These are phyloP conservation scores for Neofusicoccum laricinum DNA, from an alignment of 2,329 filamentous ascomycete species.

Conservation along the genomic window DNA sequence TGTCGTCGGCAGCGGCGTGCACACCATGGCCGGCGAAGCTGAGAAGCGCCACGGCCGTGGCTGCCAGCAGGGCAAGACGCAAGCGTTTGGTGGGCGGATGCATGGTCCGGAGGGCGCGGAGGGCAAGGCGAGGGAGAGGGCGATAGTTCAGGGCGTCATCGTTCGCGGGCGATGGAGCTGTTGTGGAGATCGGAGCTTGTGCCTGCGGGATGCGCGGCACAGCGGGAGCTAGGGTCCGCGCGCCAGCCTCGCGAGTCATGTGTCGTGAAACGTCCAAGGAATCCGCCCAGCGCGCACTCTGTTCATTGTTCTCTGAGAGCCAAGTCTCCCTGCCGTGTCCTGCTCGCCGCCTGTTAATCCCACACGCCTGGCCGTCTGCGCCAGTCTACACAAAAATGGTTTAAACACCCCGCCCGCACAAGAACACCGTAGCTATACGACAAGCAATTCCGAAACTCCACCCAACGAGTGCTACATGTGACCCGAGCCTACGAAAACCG, in stretches of 20 bases:
- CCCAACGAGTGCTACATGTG: neutral
- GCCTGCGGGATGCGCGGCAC: neutral
- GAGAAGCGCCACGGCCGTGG: neutral
- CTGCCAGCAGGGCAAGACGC: neutral
- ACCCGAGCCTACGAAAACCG: constrained; percentile 15
- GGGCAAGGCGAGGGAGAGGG: neutral
- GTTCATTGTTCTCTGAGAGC: neutral
- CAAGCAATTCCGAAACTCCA: neutral
- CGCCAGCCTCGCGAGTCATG: neutral
- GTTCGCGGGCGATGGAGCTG: neutral
- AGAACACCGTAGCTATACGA: neutral
- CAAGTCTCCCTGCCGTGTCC: no score
- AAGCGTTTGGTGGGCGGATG: neutral
- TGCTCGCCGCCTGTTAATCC: neutral
- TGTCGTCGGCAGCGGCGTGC: neutral
- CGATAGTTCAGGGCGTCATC: neutral
- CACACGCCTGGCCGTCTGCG: neutral
- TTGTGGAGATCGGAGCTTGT: constrained; percentile 4
- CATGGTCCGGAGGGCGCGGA: neutral
- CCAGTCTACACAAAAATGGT: neutral
- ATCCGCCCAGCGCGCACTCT: neutral
- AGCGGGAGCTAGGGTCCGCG: neutral
- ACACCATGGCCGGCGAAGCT: neutral
- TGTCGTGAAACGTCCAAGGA: neutral
- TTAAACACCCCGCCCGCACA: neutral